Evolutionary conservation across 176 grass and related monocot genomes (phyloP), one percentile per base, ranked within the genome.

Genomic region (Bromus sterilis): DNA sequence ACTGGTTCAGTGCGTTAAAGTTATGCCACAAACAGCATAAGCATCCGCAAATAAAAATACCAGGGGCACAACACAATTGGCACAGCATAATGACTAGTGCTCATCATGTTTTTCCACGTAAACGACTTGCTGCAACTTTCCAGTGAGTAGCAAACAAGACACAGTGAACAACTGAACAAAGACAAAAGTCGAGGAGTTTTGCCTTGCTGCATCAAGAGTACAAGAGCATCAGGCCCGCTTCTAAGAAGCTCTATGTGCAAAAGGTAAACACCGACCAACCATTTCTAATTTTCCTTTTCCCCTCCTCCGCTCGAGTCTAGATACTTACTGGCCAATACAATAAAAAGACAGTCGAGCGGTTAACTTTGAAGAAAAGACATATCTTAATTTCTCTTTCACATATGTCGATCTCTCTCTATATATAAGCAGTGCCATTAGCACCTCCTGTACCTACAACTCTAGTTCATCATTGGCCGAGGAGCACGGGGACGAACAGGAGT

Each of bases 401-500:
- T 92, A 86, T 84, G 77, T 82, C 68, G 90, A 76, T 90, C 64
- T 94, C 84, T 89, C 78, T 87, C 73, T 94, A 89, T 90, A 91
- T 90, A 85, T 85, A 85, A 89, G 78, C 69, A 86, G 90, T 89
- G 90, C 92, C 84, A 86, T 85, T 73, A 85, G 81, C 88, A 95
- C 83, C 58, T 89, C 87, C 86, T 91, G 91, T 91, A 91, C 86
- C 88, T 94, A 89, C 74, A 82, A 81, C 83, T 87, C 92, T 87
- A 95, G 81, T 89, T 84, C 84, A 86, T 88, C 63, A 83, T 57
- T 66, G 82, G 83, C 74, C 93, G 93, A 89, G 89, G 91, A 42
- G 88, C 80, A n/a, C 93, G 89, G 18, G 97, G 97, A 40, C 97
- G 93, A 80, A 99, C 97, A 11, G 97, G 97, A 58, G 97, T 99